Evolutionary conservation across 768 basidiomycete genomes (phyloP).

Genomic region (Mycena leptocephala): DNA sequence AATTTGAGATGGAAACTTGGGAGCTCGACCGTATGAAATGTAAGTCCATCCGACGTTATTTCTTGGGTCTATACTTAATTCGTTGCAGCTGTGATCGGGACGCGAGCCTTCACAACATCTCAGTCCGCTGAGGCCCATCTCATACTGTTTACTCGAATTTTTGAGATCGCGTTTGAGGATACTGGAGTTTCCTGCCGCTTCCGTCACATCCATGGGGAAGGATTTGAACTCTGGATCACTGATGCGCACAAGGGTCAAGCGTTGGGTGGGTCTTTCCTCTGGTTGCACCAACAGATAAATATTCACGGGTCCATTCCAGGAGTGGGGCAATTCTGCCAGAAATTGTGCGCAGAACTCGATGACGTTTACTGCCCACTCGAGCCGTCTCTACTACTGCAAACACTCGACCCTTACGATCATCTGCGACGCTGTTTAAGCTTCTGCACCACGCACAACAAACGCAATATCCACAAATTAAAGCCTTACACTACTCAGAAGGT

Average conservation of each 20-base stretch:
- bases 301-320: slow-evolving; percentile 8
- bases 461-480: slow-evolving; percentile 34
- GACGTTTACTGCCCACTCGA: slow-evolving; percentile 22
- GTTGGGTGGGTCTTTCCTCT: slow-evolving; percentile 21
- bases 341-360: slow-evolving; percentile 1
- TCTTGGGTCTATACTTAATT: neutral
- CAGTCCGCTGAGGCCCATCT: slow-evolving; percentile 45
- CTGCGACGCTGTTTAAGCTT: slow-evolving; percentile 39
- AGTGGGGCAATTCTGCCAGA: slow-evolving; percentile 31
- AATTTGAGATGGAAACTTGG: slow-evolving; percentile 17
- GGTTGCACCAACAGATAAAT: neutral
- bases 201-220: slow-evolving; percentile 42
- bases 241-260: slow-evolving; percentile 47
- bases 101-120: slow-evolving; percentile 43
- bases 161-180: slow-evolving; percentile 35
- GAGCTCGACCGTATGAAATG: slow-evolving; percentile 10
- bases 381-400: slow-evolving; percentile 19
- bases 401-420: slow-evolving; percentile 46
- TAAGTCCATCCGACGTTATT: neutral
- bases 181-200: slow-evolving; percentile 38
- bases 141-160: slow-evolving; percentile 41
- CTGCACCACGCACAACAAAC: slow-evolving; percentile 42
- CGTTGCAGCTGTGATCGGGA: slow-evolving; percentile 37
- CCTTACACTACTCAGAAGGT: slow-evolving; percentile 13
- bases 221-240: slow-evolving; percentile 38